Evolutionary conservation across 140 eudicot genomes (phyloP), one percentile per base, ranked within the genome.

Genomic region (Bidens hawaiensis): DNA sequence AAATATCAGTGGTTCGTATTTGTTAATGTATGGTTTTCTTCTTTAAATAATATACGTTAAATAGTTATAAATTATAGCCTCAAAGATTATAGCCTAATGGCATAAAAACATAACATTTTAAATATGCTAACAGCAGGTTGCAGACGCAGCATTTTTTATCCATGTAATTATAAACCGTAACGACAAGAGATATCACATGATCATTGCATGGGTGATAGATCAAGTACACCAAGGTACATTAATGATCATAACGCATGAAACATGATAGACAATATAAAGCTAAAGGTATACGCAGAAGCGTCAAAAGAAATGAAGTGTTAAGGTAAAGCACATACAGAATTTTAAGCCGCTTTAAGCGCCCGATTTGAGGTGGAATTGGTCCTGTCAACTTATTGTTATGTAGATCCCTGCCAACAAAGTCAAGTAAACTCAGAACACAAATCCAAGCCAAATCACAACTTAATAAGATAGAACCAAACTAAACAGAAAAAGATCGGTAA

Each of bases 311-410:
- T 11, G 8, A 43, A 54, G 60, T 48, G 28, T 34, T 21, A 19
- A 31, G 46, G 64, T 28, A 25, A 49, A 79, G 24, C 40, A 60
- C 31, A 18, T 85, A 91, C 98, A 91, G 81, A 68, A 87, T 76
- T 59, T 75, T 91, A 53, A 91, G 96, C 72, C 90, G 96, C 96
- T 80, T 93, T 69, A 93, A 68, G 21, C 96, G 94, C 62, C 89
- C 95, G 48, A 93, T 93, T 75, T 93, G 99, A 45, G 96, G 84
- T 52, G 99, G 99, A 51, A 93, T 82, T 52, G 96, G 99, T 48
- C 99, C 99, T 3, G 95, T 93, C 83, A 93, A 71, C 78, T 93
- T 93, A 81, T 93, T 93, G 76, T 93, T 93, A 41, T 93, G 99
- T 4, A 93, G 85, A 75, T 93, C 99, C 84, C 95, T 93, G 95